phyloP scores from a whole-genome alignment of 805 yeast genomes.

The Wickerhamomyces rabaulensis region DNA sequence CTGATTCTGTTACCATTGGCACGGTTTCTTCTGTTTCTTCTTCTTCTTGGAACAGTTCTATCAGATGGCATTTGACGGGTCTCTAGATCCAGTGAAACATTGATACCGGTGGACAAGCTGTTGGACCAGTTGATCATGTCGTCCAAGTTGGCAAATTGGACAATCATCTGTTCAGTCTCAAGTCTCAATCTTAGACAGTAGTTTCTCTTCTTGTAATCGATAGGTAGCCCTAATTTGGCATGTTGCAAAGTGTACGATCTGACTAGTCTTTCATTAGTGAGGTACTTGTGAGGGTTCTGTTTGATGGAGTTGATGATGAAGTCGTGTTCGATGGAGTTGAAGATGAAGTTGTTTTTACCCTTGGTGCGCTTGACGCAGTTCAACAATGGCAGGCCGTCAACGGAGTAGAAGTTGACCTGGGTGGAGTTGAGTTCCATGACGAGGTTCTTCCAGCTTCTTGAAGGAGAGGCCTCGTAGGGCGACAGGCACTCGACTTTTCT shows the following conservation, averaged over 20 bases:
- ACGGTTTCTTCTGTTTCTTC: constrained; percentile 23
- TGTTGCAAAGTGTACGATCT: constrained; percentile 77
- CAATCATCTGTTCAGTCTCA: constrained; percentile 76
- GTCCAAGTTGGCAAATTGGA: constrained; percentile 57
- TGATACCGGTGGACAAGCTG: constrained; percentile 68
- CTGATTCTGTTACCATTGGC: constrained; percentile 15
- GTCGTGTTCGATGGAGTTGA: constrained; percentile 23
- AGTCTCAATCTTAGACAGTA: constrained; percentile 70
- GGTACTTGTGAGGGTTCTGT: constrained; percentile 11
- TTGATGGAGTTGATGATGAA: constrained; percentile 15
- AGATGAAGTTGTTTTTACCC: constrained; percentile 21
- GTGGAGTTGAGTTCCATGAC: constrained; percentile 81
- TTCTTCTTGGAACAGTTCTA: constrained; percentile 75
- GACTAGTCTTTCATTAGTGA: constrained; percentile 29
- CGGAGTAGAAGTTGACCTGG: constrained; percentile 64
- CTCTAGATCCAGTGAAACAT: constrained; percentile 70
- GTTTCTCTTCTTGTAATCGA: constrained; percentile 70
- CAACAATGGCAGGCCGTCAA: constrained; percentile 29
- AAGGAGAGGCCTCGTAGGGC: constrained; percentile 67
- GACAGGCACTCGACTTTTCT: constrained; percentile 73
- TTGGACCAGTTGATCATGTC: constrained; percentile 77
- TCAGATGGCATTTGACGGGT: constrained; percentile 69
- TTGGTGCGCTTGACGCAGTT: constrained; percentile 22
- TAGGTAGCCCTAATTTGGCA: constrained; percentile 79
- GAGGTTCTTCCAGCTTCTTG: constrained; percentile 65